Evolutionary conservation across 805 yeast species (phyloP), one percentile per base, ranked within the genome.

Genomic region (Lipomyces yamadae): DNA sequence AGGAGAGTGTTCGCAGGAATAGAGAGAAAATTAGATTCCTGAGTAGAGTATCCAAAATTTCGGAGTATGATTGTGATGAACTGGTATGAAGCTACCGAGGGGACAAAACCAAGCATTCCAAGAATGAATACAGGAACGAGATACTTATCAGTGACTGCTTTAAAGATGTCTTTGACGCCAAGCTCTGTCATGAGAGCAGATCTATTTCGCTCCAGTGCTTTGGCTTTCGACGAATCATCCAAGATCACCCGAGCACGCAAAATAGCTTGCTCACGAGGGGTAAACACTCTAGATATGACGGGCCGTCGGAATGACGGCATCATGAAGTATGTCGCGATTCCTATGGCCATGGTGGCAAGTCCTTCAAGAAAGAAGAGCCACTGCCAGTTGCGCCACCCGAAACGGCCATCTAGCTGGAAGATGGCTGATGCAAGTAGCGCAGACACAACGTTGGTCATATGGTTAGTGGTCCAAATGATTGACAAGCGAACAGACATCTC

Each of bases 291-390:
- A 3, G 71, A 68, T 18, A 68, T 58, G 15, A 37, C 39, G 4
- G 67, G 67, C 54, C 56, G 57, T 37, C 66, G 34, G 56, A 68
- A 81, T 1, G 87, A 81, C 8, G 84, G 84, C 88, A 86, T 84
- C 62, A 78, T 59, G 66, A 79, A 81, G 68, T 78, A 82, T 5
- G 82, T 71, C 32, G 71, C 64, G 35, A 84, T 35, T 3, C 90
- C 91, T 68, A 87, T 79, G 2, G 74, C 4, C 6, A 87, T 74
- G 0, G 90, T 85, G 56, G 85, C 71, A 2, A 81, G 59, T 7
- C 91, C 91, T 73, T 87, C 90, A 61, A 88, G 79, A 32, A 88
- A 73, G 70, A 88, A 88, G 29, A 88, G 77, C 86, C 88, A 88
- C 65, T 83, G 80, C 92, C 92, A 88, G 37, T 89, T 88, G 10